These are phyloP conservation scores for Gaultheria prostrata DNA, from an alignment of 148 eudicot genomes.

Conservation along the genomic window DNA sequence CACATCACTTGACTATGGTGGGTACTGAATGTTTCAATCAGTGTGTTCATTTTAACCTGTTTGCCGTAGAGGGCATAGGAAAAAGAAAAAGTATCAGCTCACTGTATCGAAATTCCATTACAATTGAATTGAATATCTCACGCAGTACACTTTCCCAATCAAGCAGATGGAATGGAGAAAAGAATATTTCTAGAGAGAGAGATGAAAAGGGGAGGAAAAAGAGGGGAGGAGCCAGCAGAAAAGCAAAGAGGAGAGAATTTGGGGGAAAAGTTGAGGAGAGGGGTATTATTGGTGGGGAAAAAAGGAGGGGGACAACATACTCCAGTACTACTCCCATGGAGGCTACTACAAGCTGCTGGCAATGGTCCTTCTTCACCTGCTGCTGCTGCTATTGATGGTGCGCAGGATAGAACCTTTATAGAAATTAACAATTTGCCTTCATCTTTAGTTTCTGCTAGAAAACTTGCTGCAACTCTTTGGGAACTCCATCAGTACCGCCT, in stretches of 20 bases:
- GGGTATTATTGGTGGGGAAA: slow-evolving; percentile 29
- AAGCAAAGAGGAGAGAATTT: slow-evolving; percentile 32
- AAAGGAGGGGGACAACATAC: slow-evolving; percentile 39
- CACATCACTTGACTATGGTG: background rate
- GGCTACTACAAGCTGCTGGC: slow-evolving; percentile 6
- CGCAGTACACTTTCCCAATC: background rate
- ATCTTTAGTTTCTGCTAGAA: slow-evolving; percentile 37
- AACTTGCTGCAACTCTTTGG: slow-evolving; percentile 48
- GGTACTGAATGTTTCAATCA: background rate
- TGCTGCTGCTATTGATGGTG: background rate
- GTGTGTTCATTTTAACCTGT: background rate
- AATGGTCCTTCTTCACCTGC: background rate
- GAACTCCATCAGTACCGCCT: slow-evolving; percentile 39
- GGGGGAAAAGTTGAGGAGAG: slow-evolving; percentile 49
- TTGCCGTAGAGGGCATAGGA: background rate
- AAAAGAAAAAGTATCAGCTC: background rate
- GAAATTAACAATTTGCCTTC: background rate
- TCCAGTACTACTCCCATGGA: slow-evolving; percentile 36
- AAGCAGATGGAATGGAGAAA: background rate
- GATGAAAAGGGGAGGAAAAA: slow-evolving; percentile 28
- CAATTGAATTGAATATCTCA: background rate
- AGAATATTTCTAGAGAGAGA: slow-evolving; percentile 17
- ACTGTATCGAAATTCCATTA: background rate
- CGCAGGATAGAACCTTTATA: slow-evolving; percentile 14
- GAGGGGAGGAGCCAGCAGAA: slow-evolving; percentile 42